Percentiles rank a stretch among this genome's conserved stretches.
phyloP scores from a whole-genome alignment of 2,329 filamentous ascomycete species.

The Periglandula ipomoeae region DNA sequence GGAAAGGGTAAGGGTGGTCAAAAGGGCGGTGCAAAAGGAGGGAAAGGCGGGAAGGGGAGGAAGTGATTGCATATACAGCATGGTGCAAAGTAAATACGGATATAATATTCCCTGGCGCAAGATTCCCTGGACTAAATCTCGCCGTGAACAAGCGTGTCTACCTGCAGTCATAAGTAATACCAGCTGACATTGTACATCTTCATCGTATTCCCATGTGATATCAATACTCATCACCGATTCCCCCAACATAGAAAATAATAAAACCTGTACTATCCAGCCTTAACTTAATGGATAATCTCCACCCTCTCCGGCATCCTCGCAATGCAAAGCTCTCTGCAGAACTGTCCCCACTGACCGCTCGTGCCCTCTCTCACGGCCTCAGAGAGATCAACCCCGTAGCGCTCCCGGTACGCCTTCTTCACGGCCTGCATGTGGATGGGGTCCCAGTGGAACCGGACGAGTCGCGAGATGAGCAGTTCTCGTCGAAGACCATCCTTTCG shows the following conservation, averaged over 20 bases:
- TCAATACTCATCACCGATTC: background rate
- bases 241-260: background rate
- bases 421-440: slow-evolving; percentile 68
- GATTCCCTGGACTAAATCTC: background rate
- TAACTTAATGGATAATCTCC: slow-evolving; percentile 8
- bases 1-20: slow-evolving; percentile 31
- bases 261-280: no score
- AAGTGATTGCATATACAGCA: background rate
- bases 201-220: no score
- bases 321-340: slow-evolving; percentile 63
- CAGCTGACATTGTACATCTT: background rate
- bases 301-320: slow-evolving; percentile 40
- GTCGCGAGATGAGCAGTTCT: slow-evolving; percentile 77
- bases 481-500: slow-evolving; percentile 63
- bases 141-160: background rate
- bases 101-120: background rate
- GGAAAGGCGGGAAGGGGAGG: slow-evolving; percentile 16
- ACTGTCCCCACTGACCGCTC: slow-evolving; percentile 65
- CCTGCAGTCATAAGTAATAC: background rate
- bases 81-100: background rate
- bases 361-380: slow-evolving; percentile 72
- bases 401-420: slow-evolving; percentile 68
- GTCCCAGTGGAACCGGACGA: slow-evolving; percentile 92
- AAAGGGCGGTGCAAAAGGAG: slow-evolving; percentile 28
- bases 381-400: slow-evolving; percentile 67